These are phyloP conservation scores for Colletotrichum sp. DNA, from an alignment of 2,329 filamentous ascomycete species.

Conservation along the genomic window DNA sequence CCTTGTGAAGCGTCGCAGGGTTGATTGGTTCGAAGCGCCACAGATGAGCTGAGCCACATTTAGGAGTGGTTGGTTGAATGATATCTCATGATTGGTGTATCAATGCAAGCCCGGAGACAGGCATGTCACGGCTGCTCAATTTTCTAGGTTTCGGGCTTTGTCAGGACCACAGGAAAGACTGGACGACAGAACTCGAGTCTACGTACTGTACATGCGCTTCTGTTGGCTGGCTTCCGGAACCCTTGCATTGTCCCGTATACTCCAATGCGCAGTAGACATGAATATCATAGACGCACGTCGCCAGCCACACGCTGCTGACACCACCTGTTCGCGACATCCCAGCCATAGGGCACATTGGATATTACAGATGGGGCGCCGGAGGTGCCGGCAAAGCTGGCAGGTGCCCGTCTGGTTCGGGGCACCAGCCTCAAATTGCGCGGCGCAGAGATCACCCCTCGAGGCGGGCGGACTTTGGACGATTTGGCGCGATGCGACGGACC, in stretches of 20 bases:
- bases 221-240: background rate
- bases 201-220: background rate
- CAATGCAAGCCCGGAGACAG: background rate
- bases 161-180: background rate
- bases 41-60: background rate
- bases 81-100: background rate
- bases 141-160: background rate
- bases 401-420: background rate
- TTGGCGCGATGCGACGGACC: background rate
- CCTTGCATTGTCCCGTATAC: background rate
- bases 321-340: background rate
- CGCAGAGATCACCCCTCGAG: background rate
- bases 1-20: background rate
- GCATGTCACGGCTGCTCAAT: background rate
- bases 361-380: background rate
- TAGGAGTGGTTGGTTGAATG: background rate
- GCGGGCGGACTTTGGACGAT: background rate
- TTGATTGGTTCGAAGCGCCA: constrained; percentile 4
- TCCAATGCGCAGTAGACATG: background rate
- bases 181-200: background rate
- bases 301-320: background rate
- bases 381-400: background rate
- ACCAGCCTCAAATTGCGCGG: background rate
- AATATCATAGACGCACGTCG: background rate
- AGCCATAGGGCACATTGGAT: background rate